Percentiles rank a stretch among this genome's conserved stretches.
Conservation (phyloP, 108 stramenopile species). For the Stephanodiscus triporus region DNA sequence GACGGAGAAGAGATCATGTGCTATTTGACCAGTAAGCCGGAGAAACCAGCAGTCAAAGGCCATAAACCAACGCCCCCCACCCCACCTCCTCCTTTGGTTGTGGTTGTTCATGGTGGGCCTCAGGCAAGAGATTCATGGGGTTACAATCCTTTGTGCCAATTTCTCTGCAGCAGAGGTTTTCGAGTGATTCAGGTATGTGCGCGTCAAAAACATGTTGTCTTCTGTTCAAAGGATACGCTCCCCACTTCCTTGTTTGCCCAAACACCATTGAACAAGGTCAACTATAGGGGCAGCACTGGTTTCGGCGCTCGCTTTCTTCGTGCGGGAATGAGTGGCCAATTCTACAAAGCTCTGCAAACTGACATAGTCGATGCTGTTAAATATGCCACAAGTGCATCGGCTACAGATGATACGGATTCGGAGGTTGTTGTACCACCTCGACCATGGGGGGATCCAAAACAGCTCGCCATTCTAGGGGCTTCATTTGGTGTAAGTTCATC, state of each 20-base stretch:
- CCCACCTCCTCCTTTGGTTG: slow-evolving; percentile 13
- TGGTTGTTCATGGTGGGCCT: slow-evolving; percentile 26
- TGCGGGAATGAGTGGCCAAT: slow-evolving; percentile 23
- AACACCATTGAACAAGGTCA: slow-evolving; percentile 7
- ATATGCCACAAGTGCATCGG: background rate
- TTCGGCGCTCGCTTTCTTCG: slow-evolving; percentile 26
- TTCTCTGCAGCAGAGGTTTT: slow-evolving; percentile 28
- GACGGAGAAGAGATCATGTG: slow-evolving; percentile 36
- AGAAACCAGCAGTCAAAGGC: background rate
- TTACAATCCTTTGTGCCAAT: slow-evolving; percentile 17
- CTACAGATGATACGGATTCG: background rate
- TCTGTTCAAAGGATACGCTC: background rate
- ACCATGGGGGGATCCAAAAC: slow-evolving; percentile 5
- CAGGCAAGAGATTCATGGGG: slow-evolving; percentile 26
- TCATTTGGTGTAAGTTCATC: slow-evolving; percentile 9
- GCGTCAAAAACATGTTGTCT: background rate
- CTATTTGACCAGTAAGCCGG: slow-evolving; percentile 12
- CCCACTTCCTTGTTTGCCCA: background rate
- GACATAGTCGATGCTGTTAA: slow-evolving; percentile 19
- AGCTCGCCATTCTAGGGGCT: slow-evolving; percentile 16
- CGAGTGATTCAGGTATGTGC: slow-evolving; percentile 19
- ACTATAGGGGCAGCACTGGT: slow-evolving; percentile 31
- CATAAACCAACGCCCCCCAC: background rate
- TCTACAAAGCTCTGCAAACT: slow-evolving; percentile 16
- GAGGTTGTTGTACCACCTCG: background rate